Evolutionary conservation across 352 stramenopile genomes (phyloP).

Genomic region (Blastocystis sp.): DNA sequence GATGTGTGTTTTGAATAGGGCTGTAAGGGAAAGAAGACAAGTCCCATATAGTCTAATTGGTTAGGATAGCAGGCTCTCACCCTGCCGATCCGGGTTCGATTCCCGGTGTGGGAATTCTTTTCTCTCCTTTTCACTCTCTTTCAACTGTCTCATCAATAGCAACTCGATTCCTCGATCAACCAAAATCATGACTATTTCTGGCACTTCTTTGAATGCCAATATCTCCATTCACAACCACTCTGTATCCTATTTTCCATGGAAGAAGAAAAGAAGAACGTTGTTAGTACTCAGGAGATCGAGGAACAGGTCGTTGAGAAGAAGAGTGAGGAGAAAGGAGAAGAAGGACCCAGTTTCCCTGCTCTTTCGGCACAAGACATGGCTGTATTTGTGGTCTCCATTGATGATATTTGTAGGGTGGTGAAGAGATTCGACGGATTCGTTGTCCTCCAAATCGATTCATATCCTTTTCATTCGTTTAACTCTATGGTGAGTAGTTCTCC

Average conservation of each 20-base stretch:
- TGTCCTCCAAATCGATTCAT: conserved; percentile 65
- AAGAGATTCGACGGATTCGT: conserved; percentile 63
- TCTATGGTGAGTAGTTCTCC: not conserved
- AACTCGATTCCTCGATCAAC: not conserved
- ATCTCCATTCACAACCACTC: not conserved
- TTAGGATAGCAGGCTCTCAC: conserved; percentile 67
- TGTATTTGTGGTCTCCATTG: not conserved
- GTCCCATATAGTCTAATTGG: conserved; percentile 52
- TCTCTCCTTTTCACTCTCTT: not conserved
- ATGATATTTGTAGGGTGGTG: not conserved
- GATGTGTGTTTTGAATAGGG: not conserved
- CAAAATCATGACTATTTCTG: not conserved
- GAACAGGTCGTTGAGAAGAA: not conserved
- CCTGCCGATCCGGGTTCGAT: conserved; percentile 65
- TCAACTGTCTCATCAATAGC: not conserved
- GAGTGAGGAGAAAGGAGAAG: not conserved
- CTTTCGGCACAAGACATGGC: conserved; percentile 56
- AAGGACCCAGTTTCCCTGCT: conserved; percentile 1
- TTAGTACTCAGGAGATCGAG: not conserved
- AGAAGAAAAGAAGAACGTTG: conserved; percentile 10
- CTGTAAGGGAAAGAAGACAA: not conserved
- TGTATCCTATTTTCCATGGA: not conserved
- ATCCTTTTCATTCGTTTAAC: conserved; percentile 16
- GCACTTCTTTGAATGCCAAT: not conserved
- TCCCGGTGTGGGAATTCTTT: conserved; percentile 60